Conservation (phyloP, 345 rosid genomes). For the Pistacia atlantica region DNA sequence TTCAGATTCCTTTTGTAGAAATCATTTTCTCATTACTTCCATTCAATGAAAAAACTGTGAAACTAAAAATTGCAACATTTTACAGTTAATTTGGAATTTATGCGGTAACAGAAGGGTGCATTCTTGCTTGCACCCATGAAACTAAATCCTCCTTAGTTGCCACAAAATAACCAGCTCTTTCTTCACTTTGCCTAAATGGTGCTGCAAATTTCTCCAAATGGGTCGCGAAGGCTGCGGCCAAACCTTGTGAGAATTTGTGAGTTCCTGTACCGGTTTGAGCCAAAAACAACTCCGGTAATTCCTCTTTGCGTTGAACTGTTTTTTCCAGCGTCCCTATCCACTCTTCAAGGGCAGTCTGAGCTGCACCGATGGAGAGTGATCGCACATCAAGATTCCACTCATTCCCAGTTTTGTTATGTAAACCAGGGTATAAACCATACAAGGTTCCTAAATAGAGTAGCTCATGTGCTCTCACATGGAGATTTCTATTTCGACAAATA, state of each 20-base stretch:
- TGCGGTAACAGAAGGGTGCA: constrained; percentile 29
- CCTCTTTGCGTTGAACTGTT: constrained; percentile 62
- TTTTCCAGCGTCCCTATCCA: constrained; percentile 78
- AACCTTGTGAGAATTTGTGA: constrained; percentile 80
- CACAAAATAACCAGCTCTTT: constrained; percentile 66
- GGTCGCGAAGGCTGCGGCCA: constrained; percentile 70
- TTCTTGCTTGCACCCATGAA: constrained; percentile 67
- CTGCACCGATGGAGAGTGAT: constrained; percentile 85
- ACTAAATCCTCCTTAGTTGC: constrained; percentile 79
- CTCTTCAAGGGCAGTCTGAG: constrained; percentile 84
- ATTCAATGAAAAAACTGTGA: neutral
- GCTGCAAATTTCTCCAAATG: constrained; percentile 64
- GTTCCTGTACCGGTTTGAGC: constrained; percentile 89
- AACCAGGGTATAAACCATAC: constrained; percentile 72
- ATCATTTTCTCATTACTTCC: neutral
- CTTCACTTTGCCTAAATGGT: constrained; percentile 71
- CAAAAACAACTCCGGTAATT: constrained; percentile 64
- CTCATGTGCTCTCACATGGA: constrained; percentile 68
- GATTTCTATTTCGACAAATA: constrained; percentile 62
- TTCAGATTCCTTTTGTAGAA: neutral
- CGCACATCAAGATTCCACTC: constrained; percentile 93
- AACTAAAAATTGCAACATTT: neutral
- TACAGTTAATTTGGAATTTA: constrained; percentile 17
- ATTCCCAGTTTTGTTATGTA: constrained; percentile 61
- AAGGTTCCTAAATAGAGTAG: constrained; percentile 84